Base-by-base conservation (phyloP, 2,329 filamentous ascomycete species). In the Pseudogymnoascus sp. region DNA sequence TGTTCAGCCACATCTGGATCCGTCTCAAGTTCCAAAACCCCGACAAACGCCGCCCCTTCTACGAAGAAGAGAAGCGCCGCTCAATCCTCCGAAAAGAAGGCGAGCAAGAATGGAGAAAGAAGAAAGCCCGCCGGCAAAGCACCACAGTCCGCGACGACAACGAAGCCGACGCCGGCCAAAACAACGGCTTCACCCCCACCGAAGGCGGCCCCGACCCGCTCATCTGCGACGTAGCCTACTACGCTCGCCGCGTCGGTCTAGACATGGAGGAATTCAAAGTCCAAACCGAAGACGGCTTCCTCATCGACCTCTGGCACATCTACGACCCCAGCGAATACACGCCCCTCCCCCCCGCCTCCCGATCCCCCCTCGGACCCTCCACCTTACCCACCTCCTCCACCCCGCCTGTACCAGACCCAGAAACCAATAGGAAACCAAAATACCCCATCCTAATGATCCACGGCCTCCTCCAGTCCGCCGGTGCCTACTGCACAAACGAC, bases 221-320 rank as follows among this genome's bases (percentile, higher is more conserved):
- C 6, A 76, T 90, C 6, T 91, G 89, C 70, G 89, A 97, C 69
- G 84, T 92, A 18, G 82, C 82, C 2, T 94, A 97, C 72, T 97
- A 97, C 72, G 92, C 93, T 1, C 82, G 90, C 18, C 82, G 92
- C 11, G 91, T 96, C 12, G 93, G 93, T 0, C 81, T 97, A 0
- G 91, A 97, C 65, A 84, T 91, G 23, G 92, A 97, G 71, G 83
- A 83, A 8, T 90, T 91, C 70, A 81, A 90, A 60, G 92, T 97
- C 0, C 88, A 96, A 74, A 97, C 93, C 0, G 92, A 97, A 73
- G 93, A 97, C 70, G 92, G 92, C 0, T 97, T 96, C 72, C 84
- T 97, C 53, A 89, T 97, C 66, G 85, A 89, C 21, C 79, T 97
- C 1, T 96, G 90, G 87, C 93, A 97, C 73, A 81, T 97, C 25